Percentiles rank a stretch among this genome's conserved stretches.
Conservation (phyloP, 2,329 filamentous ascomycete species). For the Plectosphaerella cucumerina region DNA sequence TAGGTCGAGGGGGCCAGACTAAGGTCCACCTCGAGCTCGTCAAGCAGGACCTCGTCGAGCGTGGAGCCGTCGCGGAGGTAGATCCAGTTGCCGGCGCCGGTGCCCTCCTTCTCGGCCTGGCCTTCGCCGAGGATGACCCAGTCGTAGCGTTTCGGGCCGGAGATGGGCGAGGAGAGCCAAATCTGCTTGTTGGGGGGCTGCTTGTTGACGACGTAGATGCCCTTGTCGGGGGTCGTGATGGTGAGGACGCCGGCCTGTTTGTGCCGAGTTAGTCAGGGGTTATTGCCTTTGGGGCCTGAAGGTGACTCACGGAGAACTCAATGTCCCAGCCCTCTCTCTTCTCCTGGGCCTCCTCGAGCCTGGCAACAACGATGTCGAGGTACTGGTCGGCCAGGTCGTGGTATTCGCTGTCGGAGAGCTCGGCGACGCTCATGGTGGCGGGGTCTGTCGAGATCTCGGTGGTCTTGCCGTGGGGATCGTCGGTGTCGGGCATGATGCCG, state of each 20-base stretch:
- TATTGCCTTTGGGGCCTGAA: background rate
- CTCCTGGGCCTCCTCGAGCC: conserved; percentile 73
- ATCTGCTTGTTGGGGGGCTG: conserved; percentile 97
- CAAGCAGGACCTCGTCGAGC: conserved; percentile 65
- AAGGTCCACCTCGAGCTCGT: conserved; percentile 71
- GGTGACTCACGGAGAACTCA: conserved; percentile 72
- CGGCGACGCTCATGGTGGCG: conserved; percentile 44
- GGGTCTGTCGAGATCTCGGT: conserved; percentile 31
- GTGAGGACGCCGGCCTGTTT: conserved; percentile 79
- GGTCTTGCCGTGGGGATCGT: conserved; percentile 44
- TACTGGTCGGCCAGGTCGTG: conserved; percentile 74
- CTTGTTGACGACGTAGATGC: conserved; percentile 95
- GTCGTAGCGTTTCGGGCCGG: conserved; percentile 91
- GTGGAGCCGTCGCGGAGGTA: conserved; percentile 81
- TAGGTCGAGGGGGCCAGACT: conserved; percentile 17
- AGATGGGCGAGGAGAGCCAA: conserved; percentile 89
- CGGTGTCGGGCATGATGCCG: conserved; percentile 57
- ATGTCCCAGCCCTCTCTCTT: conserved; percentile 73
- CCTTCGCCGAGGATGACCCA: conserved; percentile 73
- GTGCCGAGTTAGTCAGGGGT: conserved; percentile 1
- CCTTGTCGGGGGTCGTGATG: conserved; percentile 62
- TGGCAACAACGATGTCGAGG: conserved; percentile 52
- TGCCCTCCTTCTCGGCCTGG: conserved; percentile 76
- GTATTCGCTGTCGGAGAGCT: conserved; percentile 68
- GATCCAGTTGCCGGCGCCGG: conserved; percentile 73